Evolutionary conservation across 176 grass and related monocot species (phyloP), one percentile per base, ranked within the genome.

Genomic region (Microstegium vimineum): DNA sequence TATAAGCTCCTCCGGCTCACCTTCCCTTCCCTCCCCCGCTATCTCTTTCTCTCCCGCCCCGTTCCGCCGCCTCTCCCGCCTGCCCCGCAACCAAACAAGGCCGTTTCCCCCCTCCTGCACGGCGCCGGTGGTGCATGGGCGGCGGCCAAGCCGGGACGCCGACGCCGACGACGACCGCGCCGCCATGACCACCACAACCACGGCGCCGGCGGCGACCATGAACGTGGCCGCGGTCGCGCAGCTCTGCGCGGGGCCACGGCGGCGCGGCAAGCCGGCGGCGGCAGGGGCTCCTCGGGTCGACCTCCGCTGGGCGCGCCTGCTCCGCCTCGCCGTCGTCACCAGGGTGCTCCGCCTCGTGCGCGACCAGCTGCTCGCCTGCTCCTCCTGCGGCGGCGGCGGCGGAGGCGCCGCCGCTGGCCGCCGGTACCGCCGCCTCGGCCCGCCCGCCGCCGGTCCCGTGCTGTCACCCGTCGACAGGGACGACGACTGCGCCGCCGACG

Each of bases 291-390:
- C 41, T 72, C 86, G 84, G 54, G 69, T 90, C 36, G 86, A 90
- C 83, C 79, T 90, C 64, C 75, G 87, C 32, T 94, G 90, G 92
- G 73, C 88, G 26, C 90, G 84, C 75, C 77, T 91, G 71, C 75
- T 97, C 41, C 81, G 90, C 32, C 63, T 97, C 13, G 84, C 94
- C 73, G 77, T 92, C 81, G 80, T 89, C 76, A 87, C 56, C 70
- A 72, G 96, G 62, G 88, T 92, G 62, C 83, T 98, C 38, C 90
- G 93, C 41, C 56, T 87, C 73, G 33, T 98, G n/a, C 88, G 90
- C 77, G 83, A 87, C 79, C 90, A 81, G 42, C 82, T 98, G 36
- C 78, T 89, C 75, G 84, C 87, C 15, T 93, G 92, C 81, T 93
- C 91, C 46, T 65, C 86, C 75, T 84, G 64, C 87, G 59, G 83